Percentiles rank a stretch among this genome's conserved stretches.
These are phyloP conservation scores for Astraeus odoratus DNA, from an alignment of 768 basidiomycete genomes.

Conservation along the genomic window DNA sequence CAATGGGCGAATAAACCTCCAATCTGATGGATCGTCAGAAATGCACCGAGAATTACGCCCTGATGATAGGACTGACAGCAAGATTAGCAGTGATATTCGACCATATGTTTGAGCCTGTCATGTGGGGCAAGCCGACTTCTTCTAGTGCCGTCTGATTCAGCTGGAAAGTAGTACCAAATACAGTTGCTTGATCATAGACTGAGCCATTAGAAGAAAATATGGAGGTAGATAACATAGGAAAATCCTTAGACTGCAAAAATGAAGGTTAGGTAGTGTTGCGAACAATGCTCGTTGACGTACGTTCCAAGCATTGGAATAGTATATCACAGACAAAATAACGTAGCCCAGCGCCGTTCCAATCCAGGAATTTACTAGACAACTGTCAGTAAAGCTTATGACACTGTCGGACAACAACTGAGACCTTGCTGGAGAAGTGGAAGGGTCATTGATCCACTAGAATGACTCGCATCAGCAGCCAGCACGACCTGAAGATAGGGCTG, in stretches of 20 bases:
- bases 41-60: neutral
- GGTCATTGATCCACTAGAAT: slow-evolving; percentile 34
- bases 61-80: slow-evolving; percentile 26
- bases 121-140: slow-evolving; percentile 40
- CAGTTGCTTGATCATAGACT: slow-evolving; percentile 44
- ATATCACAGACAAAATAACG: slow-evolving; percentile 45
- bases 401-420: slow-evolving; percentile 9
- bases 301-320: slow-evolving; percentile 58
- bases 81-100: slow-evolving; percentile 41
- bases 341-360: slow-evolving; percentile 49
- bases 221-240: slow-evolving; percentile 56
- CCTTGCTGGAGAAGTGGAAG: slow-evolving; percentile 52
- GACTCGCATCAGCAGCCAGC: neutral
- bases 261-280: slow-evolving; percentile 16
- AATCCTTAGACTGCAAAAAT: slow-evolving; percentile 36
- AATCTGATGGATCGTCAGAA: slow-evolving; percentile 31
- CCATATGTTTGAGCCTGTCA: slow-evolving; percentile 52
- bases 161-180: slow-evolving; percentile 45
- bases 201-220: slow-evolving; percentile 51
- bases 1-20: slow-evolving; percentile 54
- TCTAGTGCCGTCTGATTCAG: slow-evolving; percentile 50
- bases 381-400: neutral
- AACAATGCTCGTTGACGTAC: slow-evolving; percentile 25
- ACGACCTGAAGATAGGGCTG: too few species aligned
- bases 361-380: slow-evolving; percentile 46